Conservation (phyloP, 495 filamentous ascomycete genomes). For the Astrothelium macrocarpum region DNA sequence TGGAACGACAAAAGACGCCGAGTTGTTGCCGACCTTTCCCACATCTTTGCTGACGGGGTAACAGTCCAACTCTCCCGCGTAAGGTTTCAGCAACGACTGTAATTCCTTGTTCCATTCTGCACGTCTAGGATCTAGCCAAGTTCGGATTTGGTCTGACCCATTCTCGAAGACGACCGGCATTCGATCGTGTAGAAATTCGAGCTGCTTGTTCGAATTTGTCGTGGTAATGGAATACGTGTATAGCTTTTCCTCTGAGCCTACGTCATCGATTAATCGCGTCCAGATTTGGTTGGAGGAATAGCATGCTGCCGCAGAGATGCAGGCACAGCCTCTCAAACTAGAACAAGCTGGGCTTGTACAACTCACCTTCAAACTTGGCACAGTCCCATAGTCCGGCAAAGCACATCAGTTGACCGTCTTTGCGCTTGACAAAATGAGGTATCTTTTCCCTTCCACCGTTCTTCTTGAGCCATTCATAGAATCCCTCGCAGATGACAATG, state of each 20-base stretch:
- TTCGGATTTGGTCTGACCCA: slow-evolving; percentile 56
- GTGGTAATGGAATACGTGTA: slow-evolving; percentile 93
- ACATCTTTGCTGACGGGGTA: slow-evolving; percentile 85
- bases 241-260: slow-evolving; percentile 49
- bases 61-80: slow-evolving; percentile 66
- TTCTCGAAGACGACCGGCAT: slow-evolving; percentile 92
- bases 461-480: slow-evolving; percentile 94
- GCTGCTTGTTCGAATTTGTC: slow-evolving; percentile 66
- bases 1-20: slow-evolving; percentile 69
- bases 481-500: slow-evolving; percentile 77
- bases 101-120: slow-evolving; percentile 68
- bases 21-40: slow-evolving; percentile 92
- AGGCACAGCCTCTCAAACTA: slow-evolving; percentile 3
- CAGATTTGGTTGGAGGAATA: not conserved
- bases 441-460: slow-evolving; percentile 65
- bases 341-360: not conserved
- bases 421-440: slow-evolving; percentile 71
- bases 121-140: slow-evolving; percentile 69
- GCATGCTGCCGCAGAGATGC: not conserved
- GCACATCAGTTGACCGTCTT: slow-evolving; percentile 75
- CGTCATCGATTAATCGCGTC: not conserved
- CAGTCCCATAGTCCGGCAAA: slow-evolving; percentile 91
- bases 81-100: slow-evolving; percentile 67
- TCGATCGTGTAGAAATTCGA: slow-evolving; percentile 79
- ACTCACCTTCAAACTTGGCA: slow-evolving; percentile 63